phyloP scores from a whole-genome alignment of 2,329 filamentous ascomycete genomes.

The Hortaea sp. region DNA sequence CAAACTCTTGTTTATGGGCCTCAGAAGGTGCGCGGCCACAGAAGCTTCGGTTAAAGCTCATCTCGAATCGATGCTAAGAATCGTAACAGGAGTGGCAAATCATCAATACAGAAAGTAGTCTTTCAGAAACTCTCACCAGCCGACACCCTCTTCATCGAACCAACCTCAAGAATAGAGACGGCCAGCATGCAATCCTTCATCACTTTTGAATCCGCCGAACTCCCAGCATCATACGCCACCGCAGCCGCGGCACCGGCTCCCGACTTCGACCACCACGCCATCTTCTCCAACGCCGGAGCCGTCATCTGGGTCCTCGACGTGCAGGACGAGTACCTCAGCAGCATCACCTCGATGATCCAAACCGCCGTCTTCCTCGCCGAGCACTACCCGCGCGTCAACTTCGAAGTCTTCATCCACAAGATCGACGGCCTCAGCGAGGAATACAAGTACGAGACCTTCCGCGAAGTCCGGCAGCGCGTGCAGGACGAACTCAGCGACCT shows the following conservation, averaged over 20 bases:
- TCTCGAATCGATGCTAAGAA: conserved; percentile 2
- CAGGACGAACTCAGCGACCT: conserved; percentile 91
- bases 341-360: conserved; percentile 73
- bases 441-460: conserved; percentile 90
- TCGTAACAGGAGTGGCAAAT: conserved; percentile 75
- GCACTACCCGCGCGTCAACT: conserved; percentile 84
- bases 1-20: conserved; percentile 84
- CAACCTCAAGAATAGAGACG: conserved; percentile 87
- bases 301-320: conserved; percentile 98
- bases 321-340: conserved; percentile 93
- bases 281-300: conserved; percentile 89
- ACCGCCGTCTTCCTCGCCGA: conserved; percentile 85
- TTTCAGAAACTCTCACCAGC: conserved; percentile 96
- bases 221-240: conserved; percentile 90
- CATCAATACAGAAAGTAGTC: conserved; percentile 96
- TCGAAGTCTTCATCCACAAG: conserved; percentile 98
- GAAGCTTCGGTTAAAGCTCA: not conserved
- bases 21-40: conserved; percentile 59
- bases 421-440: conserved; percentile 96
- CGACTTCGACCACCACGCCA: conserved; percentile 80
- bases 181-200: conserved; percentile 96
- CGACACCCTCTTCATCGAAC: conserved; percentile 91
- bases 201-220: conserved; percentile 98
- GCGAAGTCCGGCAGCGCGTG: conserved; percentile 92
- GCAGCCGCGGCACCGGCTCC: conserved; percentile 68